These are phyloP conservation scores for Penicillium lividum DNA, from an alignment of 495 filamentous ascomycete species.

Conservation along the genomic window DNA sequence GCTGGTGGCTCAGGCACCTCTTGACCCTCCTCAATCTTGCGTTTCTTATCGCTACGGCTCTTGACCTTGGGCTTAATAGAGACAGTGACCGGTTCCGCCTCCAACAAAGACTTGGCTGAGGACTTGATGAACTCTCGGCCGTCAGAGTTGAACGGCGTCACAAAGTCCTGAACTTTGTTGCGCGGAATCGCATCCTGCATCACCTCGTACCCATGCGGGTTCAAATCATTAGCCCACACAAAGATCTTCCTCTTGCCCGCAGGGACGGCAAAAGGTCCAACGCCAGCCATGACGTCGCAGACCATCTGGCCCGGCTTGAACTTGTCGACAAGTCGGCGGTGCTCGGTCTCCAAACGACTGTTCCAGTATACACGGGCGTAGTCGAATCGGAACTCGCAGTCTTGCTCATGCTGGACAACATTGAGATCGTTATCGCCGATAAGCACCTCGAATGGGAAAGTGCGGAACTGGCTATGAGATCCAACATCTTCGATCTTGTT, in stretches of 20 bases:
- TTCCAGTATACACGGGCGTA: constrained; percentile 96
- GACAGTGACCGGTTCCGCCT: constrained; percentile 45
- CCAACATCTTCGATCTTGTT: constrained; percentile 93
- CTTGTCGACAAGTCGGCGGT: constrained; percentile 72
- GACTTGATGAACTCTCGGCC: constrained; percentile 75
- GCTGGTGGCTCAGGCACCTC: constrained; percentile 35
- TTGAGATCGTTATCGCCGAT: constrained; percentile 76
- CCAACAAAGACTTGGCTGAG: constrained; percentile 63
- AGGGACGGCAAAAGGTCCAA: constrained; percentile 92
- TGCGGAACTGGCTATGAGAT: constrained; percentile 79
- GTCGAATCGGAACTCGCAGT: constrained; percentile 52
- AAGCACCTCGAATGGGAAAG: constrained; percentile 91
- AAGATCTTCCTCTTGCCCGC: constrained; percentile 89
- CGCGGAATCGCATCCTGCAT: constrained; percentile 66
- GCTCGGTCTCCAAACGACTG: constrained; percentile 82
- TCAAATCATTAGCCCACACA: constrained; percentile 96
- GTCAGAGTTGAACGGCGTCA: constrained; percentile 76
- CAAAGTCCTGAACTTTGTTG: constrained; percentile 81
- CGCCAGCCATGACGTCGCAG: constrained; percentile 96
- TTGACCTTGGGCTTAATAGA: constrained; percentile 39
- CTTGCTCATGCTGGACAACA: constrained; percentile 65
- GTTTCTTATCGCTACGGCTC: constrained; percentile 25
- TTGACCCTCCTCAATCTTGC: constrained; percentile 19
- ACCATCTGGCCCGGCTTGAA: constrained; percentile 87
- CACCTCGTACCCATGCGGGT: constrained; percentile 77